Conservation (phyloP, 805 yeast genomes). For the Peterozyma toletana region DNA sequence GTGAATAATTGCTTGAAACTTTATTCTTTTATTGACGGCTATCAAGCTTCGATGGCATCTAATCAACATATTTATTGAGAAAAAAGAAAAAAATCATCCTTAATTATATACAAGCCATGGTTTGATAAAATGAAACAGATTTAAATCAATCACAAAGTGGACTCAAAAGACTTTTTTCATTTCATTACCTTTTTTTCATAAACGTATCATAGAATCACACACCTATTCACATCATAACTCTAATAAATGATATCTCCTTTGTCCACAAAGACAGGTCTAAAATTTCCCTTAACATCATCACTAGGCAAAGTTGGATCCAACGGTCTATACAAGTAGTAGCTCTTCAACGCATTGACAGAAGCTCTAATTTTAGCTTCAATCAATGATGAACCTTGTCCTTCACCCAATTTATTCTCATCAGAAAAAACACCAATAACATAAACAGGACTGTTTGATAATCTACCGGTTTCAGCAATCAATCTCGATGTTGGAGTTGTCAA, state of each 20-base stretch:
- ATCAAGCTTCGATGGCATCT: too few relatives aligned
- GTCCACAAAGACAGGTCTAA: constrained; percentile 27
- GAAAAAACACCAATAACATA: constrained; percentile 88
- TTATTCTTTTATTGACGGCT: too few relatives aligned
- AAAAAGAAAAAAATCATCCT: too few relatives aligned
- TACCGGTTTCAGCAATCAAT: constrained; percentile 89
- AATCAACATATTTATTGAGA: too few relatives aligned
- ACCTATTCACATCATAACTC: too few relatives aligned
- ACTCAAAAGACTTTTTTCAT: too few relatives aligned
- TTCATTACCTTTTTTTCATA: too few relatives aligned
- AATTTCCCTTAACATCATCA: constrained; percentile 27
- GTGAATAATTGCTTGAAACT: too few relatives aligned
- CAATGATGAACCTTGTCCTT: constrained; percentile 87
- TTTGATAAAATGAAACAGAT: too few relatives aligned
- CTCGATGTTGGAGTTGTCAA: constrained; percentile 72
- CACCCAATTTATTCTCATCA: constrained; percentile 80
- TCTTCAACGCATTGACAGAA: constrained; percentile 81
- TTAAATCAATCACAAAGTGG: too few relatives aligned
- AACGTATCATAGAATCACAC: too few relatives aligned
- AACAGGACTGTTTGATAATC: constrained; percentile 75
- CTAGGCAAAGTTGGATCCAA: constrained; percentile 56
- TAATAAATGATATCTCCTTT: constrained; percentile 25
- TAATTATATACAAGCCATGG: too few relatives aligned
- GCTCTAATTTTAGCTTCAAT: constrained; percentile 91
- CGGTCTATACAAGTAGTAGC: constrained; percentile 90